Percentiles rank a stretch among this genome's conserved stretches.
phyloP scores from a whole-genome alignment of 192 early-diverging fungal genomes.

The Pilaira anomala region DNA sequence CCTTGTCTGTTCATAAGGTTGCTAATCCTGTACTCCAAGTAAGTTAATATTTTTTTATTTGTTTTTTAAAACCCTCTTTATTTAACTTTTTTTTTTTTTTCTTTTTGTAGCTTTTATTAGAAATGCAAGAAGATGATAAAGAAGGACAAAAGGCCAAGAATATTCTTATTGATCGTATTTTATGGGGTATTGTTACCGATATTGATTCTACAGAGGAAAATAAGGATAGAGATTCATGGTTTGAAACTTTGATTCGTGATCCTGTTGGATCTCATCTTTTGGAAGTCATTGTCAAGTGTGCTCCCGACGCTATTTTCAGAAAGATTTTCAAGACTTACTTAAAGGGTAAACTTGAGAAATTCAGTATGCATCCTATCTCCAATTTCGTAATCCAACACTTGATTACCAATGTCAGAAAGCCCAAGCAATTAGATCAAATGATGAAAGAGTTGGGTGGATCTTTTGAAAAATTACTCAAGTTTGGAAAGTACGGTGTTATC shows the following conservation, averaged over 20 bases:
- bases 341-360: slow-evolving; percentile 52
- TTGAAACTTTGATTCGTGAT: slow-evolving; percentile 60
- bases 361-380: slow-evolving; percentile 65
- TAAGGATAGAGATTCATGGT: slow-evolving; percentile 48
- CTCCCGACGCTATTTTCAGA: slow-evolving; percentile 52
- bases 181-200: slow-evolving; percentile 54
- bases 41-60: background rate
- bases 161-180: slow-evolving; percentile 51
- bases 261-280: slow-evolving; percentile 78
- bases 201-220: slow-evolving; percentile 37
- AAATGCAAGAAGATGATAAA: slow-evolving; percentile 33
- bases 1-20: slow-evolving; percentile 59
- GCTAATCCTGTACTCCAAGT: slow-evolving; percentile 82
- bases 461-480: slow-evolving; percentile 59
- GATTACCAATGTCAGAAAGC: slow-evolving; percentile 58
- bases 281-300: slow-evolving; percentile 64
- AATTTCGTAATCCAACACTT: slow-evolving; percentile 87
- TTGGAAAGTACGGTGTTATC: slow-evolving; percentile 67
- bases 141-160: slow-evolving; percentile 41
- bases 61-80: background rate
- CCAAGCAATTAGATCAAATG: slow-evolving; percentile 59
- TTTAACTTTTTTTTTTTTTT: too few species aligned
- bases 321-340: slow-evolving; percentile 66
- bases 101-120: slow-evolving; percentile 31
- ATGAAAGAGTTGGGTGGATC: slow-evolving; percentile 56